Base-by-base conservation (phyloP, 2,329 filamentous ascomycete genomes). In the Fusarium annulatum region DNA sequence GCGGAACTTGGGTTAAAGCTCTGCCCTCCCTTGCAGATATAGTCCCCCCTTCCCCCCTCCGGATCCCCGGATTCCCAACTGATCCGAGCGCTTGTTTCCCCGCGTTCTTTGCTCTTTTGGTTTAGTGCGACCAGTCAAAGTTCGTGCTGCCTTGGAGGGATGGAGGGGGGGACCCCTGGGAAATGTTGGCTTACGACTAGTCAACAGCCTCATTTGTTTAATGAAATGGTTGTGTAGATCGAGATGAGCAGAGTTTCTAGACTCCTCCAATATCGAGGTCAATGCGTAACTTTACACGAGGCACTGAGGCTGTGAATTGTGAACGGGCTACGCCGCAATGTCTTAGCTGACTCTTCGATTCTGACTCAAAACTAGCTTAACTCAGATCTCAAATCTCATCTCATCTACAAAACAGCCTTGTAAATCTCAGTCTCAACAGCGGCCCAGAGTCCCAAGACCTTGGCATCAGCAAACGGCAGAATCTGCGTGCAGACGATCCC, bases 401-500 rank as follows among this genome's bases (percentile, higher is more conserved):
- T 52, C 33, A 38, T 41, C 28, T 66, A 72, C 36, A 63, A 19
- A 30, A 77, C 61, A n/a, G 71, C 71, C 57, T 74, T 74, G 52
- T 86, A 85, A 39, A 84, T 80, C 60, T 79, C 80, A 6, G 78
- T 64, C 72, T 86, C 85, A 11, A 86, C 69, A 19, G 78, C 64
- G 1, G 60, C 64, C 84, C 85, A 87, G 9, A 87, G 57, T 0
- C 77, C 78, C 39, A 85, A 12, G 3, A 88, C 84, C 7, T 83
- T 79, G 0, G 77, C 64, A 71, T 88, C 84, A 4, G 68, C 84
- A 76, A 88, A 88, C 0, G 88, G 87, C 57, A 89, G 56, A 34
- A 89, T 84, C 77, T 89, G 88, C 7, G 82, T 81, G 42, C 82
- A 84, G 5, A 89, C 79, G 14, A 89, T 84, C 0, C 87, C 88